Conservation (phyloP, 1,284 basidiomycete species). For the Pascua guehoae region DNA sequence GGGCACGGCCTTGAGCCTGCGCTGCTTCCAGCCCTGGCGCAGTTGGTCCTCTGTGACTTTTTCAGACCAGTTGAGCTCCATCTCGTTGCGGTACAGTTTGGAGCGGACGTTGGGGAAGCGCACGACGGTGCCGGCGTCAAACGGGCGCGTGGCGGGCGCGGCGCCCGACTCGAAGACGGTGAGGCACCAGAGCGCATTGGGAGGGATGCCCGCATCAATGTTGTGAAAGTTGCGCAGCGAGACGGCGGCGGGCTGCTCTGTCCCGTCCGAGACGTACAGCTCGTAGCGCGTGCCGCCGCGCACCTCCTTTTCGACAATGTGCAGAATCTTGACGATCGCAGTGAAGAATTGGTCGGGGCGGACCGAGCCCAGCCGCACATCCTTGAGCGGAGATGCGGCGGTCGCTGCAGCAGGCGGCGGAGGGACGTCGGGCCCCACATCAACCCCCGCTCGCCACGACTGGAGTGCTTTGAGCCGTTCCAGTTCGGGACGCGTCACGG, state of each 20-base stretch:
- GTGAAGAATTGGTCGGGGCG: conserved; percentile 2
- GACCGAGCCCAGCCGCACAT: conserved; percentile 2
- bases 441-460: conserved; percentile 10
- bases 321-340: conserved; percentile 26
- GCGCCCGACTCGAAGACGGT: background rate
- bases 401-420: background rate
- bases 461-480: background rate
- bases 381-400: background rate
- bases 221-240: conserved; percentile 29
- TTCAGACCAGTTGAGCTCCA: conserved; percentile 38
- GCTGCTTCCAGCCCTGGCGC: conserved; percentile 21
- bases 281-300: conserved; percentile 18
- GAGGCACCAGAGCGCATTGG: conserved; percentile 3
- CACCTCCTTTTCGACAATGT: conserved; percentile 5
- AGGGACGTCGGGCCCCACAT: conserved; percentile 12
- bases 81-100: conserved; percentile 17
- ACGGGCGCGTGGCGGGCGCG: background rate
- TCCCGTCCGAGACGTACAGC: conserved; percentile 40
- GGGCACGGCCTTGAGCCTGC: conserved; percentile 6
- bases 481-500: background rate
- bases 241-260: conserved; percentile 6
- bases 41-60: conserved; percentile 23
- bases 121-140: conserved; percentile 22
- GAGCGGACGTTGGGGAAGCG: conserved; percentile 27
- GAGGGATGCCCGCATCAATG: conserved; percentile 3